Percentiles rank a stretch among this genome's conserved stretches.
Conservation (phyloP, 1,284 basidiomycete species). For the Cryptococcus hybrid region DNA sequence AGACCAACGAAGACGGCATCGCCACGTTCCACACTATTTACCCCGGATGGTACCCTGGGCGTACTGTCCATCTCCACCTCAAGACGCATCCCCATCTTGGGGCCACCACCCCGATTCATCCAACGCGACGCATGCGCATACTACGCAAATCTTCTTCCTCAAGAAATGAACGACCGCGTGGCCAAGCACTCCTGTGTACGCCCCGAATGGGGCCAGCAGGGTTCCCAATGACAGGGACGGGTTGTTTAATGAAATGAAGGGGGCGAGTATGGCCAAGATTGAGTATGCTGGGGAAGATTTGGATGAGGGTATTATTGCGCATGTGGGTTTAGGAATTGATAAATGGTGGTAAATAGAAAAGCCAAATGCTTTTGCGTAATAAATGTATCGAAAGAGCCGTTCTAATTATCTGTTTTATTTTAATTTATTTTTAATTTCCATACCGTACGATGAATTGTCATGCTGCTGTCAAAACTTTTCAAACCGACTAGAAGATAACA, state of each 20-base stretch:
- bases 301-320: conserved; percentile 1
- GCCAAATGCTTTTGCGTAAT: background rate
- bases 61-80: conserved; percentile 26
- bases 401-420: background rate
- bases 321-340: conserved; percentile 4
- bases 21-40: conserved; percentile 22
- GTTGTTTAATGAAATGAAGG: conserved; percentile 2
- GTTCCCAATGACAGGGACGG: conserved; percentile 16
- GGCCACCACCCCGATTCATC: background rate
- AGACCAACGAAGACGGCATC: background rate
- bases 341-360: conserved; percentile 6
- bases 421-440: background rate
- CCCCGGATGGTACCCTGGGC: conserved; percentile 23
- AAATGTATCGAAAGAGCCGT: background rate
- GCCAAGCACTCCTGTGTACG: conserved; percentile 9
- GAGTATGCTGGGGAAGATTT: background rate
- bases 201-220: conserved; percentile 9
- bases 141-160: conserved; percentile 24
- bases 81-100: conserved; percentile 21
- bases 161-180: conserved; percentile 41
- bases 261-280: conserved; percentile 1
- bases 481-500: background rate
- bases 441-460: background rate
- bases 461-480: background rate
- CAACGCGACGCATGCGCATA: conserved; percentile 20